Conservation (phyloP, 345 rosid species). For the Arabis hirsuta region DNA sequence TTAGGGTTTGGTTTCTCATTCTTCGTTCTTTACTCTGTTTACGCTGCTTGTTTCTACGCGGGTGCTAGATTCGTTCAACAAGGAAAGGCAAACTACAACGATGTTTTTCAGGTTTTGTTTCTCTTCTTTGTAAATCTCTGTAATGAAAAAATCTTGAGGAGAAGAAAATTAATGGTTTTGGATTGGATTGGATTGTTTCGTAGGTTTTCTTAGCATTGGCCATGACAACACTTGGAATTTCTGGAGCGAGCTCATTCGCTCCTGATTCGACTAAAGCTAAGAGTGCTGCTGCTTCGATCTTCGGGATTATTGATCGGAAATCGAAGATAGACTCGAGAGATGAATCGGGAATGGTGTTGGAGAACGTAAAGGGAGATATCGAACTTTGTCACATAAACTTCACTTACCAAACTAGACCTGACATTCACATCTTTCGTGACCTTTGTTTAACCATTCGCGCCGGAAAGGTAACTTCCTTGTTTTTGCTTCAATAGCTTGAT, state of each 20-base stretch:
- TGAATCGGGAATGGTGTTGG: conserved; percentile 54
- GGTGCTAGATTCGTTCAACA: conserved; percentile 57
- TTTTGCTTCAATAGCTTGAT: no score
- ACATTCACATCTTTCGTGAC: conserved; percentile 58
- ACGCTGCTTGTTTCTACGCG: conserved; percentile 59
- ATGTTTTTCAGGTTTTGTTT: conserved; percentile 55
- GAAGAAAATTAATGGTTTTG: not conserved
- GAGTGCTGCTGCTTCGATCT: conserved; percentile 60
- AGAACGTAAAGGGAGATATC: conserved; percentile 54
- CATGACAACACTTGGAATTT: conserved; percentile 51
- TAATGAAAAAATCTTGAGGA: not conserved
- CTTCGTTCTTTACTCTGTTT: conserved; percentile 51
- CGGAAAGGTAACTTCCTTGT: conserved; percentile 52
- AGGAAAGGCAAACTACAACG: conserved; percentile 44
- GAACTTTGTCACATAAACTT: conserved; percentile 58
- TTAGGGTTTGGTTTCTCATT: conserved; percentile 60
- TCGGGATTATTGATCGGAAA: conserved; percentile 56
- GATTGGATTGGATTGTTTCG: not conserved
- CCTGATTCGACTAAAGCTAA: conserved; percentile 58
- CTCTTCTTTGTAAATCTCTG: not conserved
- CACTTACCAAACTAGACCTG: conserved; percentile 63
- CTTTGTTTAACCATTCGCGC: conserved; percentile 53
- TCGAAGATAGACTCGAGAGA: conserved; percentile 59
- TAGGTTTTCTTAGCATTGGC: conserved; percentile 67
- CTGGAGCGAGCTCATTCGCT: conserved; percentile 58